Conservation (phyloP, 2,329 filamentous ascomycete species). For the Incumbomyces lentus region DNA sequence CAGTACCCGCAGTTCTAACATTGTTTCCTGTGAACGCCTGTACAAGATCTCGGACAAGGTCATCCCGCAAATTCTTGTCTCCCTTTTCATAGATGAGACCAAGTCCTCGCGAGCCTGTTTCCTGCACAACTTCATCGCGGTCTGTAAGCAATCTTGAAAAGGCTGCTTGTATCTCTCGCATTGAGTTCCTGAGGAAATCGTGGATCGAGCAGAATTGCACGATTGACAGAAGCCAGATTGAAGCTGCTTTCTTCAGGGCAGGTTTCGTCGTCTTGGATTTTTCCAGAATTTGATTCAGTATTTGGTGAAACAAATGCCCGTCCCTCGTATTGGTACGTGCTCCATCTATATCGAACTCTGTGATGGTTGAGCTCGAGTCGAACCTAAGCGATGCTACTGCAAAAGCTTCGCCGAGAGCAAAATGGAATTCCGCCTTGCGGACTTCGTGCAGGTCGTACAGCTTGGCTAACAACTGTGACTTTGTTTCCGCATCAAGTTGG, state of each 20-base stretch:
- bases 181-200: slow-evolving; percentile 55
- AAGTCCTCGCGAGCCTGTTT: slow-evolving; percentile 82
- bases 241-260: slow-evolving; percentile 78
- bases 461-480: slow-evolving; percentile 48
- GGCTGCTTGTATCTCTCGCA: slow-evolving; percentile 71
- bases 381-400: slow-evolving; percentile 68
- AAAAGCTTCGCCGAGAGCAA: slow-evolving; percentile 80
- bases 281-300: slow-evolving; percentile 62
- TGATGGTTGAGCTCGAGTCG: slow-evolving; percentile 67
- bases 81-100: slow-evolving; percentile 92
- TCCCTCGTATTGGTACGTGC: slow-evolving; percentile 29
- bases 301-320: slow-evolving; percentile 36
- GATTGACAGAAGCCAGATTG: slow-evolving; percentile 87
- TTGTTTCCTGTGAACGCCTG: slow-evolving; percentile 74
- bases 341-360: slow-evolving; percentile 63
- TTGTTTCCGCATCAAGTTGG: slow-evolving; percentile 36
- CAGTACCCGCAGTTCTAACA: slow-evolving; percentile 60
- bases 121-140: slow-evolving; percentile 87
- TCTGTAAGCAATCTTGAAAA: slow-evolving; percentile 83
- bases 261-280: slow-evolving; percentile 81
- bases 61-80: slow-evolving; percentile 65
- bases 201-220: slow-evolving; percentile 78
- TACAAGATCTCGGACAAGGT: slow-evolving; percentile 78
- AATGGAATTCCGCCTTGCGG: slow-evolving; percentile 77
- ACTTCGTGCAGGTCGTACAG: slow-evolving; percentile 73